Percentiles rank a stretch among this genome's conserved stretches.
Conservation (phyloP, 306 rosid species). For the Clitoria ternatea region DNA sequence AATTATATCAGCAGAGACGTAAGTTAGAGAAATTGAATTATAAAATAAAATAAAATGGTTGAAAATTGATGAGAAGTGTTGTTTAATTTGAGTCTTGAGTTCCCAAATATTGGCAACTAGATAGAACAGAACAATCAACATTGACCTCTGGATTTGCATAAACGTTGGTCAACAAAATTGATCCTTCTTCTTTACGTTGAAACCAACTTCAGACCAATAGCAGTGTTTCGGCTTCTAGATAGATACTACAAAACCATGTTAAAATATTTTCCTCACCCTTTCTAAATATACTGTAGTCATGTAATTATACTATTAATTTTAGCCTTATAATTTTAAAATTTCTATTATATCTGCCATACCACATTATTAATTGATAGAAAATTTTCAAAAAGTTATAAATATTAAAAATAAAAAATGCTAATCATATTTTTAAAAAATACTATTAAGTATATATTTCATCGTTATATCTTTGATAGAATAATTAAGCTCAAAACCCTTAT, state of each 20-base stretch:
- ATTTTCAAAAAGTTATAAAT: no score
- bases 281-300: no score
- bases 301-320: no score
- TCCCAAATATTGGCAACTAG: not conserved
- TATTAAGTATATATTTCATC: no score
- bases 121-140: not conserved
- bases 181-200: not conserved
- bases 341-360: no score
- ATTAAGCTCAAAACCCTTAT: no score
- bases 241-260: not conserved
- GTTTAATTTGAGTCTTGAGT: not conserved
- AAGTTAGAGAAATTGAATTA: not conserved
- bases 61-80: not conserved
- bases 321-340: no score
- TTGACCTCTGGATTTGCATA: not conserved
- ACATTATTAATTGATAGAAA: no score
- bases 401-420: no score
- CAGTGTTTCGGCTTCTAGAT: conserved; percentile 16
- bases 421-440: no score
- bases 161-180: not conserved
- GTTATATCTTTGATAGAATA: no score
- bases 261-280: no score
- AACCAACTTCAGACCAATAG: not conserved
- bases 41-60: not conserved
- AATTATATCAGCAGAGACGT: not conserved